Evolutionary conservation across 495 filamentous ascomycete species (phyloP), one percentile per base, ranked within the genome.

Genomic region (Antarctomyces pellizariae): DNA sequence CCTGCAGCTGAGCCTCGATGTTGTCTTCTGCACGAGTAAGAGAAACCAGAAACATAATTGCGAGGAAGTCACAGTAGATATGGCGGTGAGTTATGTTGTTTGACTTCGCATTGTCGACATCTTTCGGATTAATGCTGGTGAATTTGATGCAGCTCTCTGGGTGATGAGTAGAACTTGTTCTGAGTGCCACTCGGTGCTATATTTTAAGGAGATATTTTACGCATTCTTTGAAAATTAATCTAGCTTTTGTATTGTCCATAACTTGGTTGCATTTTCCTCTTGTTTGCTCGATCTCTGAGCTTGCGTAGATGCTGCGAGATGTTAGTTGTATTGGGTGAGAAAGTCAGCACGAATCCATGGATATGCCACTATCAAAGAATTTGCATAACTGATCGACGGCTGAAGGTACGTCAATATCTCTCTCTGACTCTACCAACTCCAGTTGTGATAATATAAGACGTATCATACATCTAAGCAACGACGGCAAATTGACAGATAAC

Each of bases 221-320:
- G 65, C 62, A 36, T 71, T 80, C 29, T 66, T 62, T 24, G 65
- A 68, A 45, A 89, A 78, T 78, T 78, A 86, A 41, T 84, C 58
- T 2, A 84, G 51, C 32, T 89, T 76, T 14, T 49, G 47, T 11
- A 57, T 24, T 1, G 50, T 61, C 43, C 75, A 72, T 8, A 59
- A 43, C n/a, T n/a, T n/a, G 30, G 37, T 45, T 32, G 13, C 41
- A 31, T 25, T 34, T 18, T 30, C 44, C 34, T 10, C 37, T n/a
- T n/a, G n/a, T n/a, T n/a, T n/a, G n/a, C n/a, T n/a, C n/a, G n/a
- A n/a, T n/a, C n/a, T n/a, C n/a, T n/a, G n/a, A n/a, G n/a, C n/a
- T n/a, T n/a, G n/a, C n/a, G n/a, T n/a, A n/a, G n/a, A n/a, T n/a
- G n/a, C n/a, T n/a, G n/a, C n/a, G n/a, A n/a, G n/a, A 27, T 27